Percentiles rank a stretch among this genome's conserved stretches.
These are phyloP conservation scores for Aethionema arabicum DNA, from an alignment of 345 rosid genomes.

Conservation along the genomic window DNA sequence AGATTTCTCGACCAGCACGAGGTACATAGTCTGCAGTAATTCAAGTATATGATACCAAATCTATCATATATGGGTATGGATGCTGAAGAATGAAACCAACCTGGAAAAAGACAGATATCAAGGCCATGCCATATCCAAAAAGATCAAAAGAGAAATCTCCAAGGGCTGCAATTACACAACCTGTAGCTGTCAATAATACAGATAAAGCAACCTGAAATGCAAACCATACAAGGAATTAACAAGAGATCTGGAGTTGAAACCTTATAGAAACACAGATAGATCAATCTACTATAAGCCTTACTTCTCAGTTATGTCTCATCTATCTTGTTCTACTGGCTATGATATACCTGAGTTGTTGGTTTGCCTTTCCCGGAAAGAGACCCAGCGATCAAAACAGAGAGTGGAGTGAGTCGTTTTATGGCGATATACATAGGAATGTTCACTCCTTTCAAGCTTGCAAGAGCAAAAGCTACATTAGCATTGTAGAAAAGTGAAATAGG, in stretches of 20 bases:
- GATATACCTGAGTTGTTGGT: slow-evolving; percentile 73
- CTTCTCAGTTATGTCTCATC: no score
- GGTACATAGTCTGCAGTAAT: slow-evolving; percentile 87
- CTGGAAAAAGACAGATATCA: slow-evolving; percentile 93
- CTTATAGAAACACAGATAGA: neutral
- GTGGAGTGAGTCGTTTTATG: slow-evolving; percentile 93
- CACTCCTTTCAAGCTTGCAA: slow-evolving; percentile 97
- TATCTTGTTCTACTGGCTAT: neutral
- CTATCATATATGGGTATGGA: no score
- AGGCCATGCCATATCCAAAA: slow-evolving; percentile 85
- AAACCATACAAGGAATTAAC: neutral
- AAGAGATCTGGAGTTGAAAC: slow-evolving; percentile 22
- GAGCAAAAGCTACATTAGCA: slow-evolving; percentile 95
- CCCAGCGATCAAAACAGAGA: slow-evolving; percentile 79
- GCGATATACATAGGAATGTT: slow-evolving; percentile 99
- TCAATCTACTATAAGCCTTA: neutral
- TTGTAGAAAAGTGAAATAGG: slow-evolving; percentile 88
- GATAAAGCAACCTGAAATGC: slow-evolving; percentile 76
- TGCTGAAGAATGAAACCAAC: slow-evolving; percentile 32
- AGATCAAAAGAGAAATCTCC: slow-evolving; percentile 97
- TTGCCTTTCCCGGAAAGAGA: slow-evolving; percentile 66
- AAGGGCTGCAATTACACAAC: slow-evolving; percentile 83
- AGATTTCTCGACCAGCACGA: slow-evolving; percentile 89
- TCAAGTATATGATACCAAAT: neutral
- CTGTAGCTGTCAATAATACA: slow-evolving; percentile 78